Evolutionary conservation across 2,329 filamentous ascomycete genomes (phyloP), one percentile per base, ranked within the genome.

Genomic region (Pseudocercospora fuligena): DNA sequence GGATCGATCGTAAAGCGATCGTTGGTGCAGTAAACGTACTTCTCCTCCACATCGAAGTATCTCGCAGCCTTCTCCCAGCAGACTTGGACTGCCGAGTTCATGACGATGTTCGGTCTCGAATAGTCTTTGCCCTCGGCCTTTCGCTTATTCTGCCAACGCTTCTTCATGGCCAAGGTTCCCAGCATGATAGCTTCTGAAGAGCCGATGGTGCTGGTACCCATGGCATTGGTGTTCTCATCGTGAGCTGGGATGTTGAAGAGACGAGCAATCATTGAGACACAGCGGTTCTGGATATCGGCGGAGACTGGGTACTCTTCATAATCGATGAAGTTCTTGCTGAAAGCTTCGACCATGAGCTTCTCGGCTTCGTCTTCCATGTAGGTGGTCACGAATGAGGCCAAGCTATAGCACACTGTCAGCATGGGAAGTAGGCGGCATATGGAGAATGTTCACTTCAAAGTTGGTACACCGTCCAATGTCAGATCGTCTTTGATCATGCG

Each of bases 361-460:
- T 97, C 94, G 21, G 91, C 94, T 80, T 97, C 94, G 54, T 97
- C 92, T 83, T 97, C 94, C 93, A 97, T 97, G 83, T 96, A 97
- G 0, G 94, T 97, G 1, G 94, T 97, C 71, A 97, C 93, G 76
- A 98, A 98, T 43, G 90, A 94, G 31, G 94, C 94, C 74, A 98
- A 81, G 80, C 92, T 95, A 70, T 19, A 74, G 72, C 0, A 23
- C n/a, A 25, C 21, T 53, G 40, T 66, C 31, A 66, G 60, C 29
- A 7, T 19, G 5, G 31, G 11, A 36, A 16, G 7, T 11, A 33
- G 40, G 8, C 19, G 14, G 11, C 21, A 19, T 46, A 12, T 16
- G 14, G 12, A 14, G 16, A 61, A 21, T 12, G 76, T 85, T 73
- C 81, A 92, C 89, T 90, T 92, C 70, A 97, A 86, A 85, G 93